Percentiles rank a stretch among this genome's conserved stretches.
These are phyloP conservation scores for Heliamphora pulchella DNA, from an alignment of 179 eudicot genomes.

Conservation along the genomic window DNA sequence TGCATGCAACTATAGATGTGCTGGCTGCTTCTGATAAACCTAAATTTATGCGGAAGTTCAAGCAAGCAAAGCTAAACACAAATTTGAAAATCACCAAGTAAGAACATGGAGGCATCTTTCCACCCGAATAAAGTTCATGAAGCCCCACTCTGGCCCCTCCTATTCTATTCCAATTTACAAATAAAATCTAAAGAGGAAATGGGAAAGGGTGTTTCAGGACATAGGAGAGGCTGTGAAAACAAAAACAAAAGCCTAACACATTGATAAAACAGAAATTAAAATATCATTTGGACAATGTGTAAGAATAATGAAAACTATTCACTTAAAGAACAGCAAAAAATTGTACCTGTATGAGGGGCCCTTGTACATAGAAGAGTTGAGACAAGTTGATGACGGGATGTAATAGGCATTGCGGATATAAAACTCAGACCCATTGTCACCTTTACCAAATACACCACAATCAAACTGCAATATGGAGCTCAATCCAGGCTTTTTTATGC, in stretches of 20 bases:
- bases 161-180: neutral
- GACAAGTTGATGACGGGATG: slow-evolving; percentile 39
- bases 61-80: neutral
- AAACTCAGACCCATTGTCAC: slow-evolving; percentile 28
- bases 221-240: neutral
- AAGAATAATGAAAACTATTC: neutral
- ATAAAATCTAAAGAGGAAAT: neutral
- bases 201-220: neutral
- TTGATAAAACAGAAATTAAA: too few species aligned
- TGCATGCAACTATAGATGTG: too few species aligned
- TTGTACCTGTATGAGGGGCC: slow-evolving; percentile 56
- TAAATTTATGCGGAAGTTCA: neutral
- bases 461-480: slow-evolving; percentile 71
- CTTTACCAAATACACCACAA: slow-evolving; percentile 35
- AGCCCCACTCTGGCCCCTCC: neutral
- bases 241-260: neutral
- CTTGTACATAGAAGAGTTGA: slow-evolving; percentile 38
- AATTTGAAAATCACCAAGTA: neutral
- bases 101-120: neutral
- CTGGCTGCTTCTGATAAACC: too few species aligned
- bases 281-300: neutral
- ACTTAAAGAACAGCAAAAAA: neutral
- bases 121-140: neutral
- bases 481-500: slow-evolving; percentile 67
- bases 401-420: slow-evolving; percentile 40